Evolutionary conservation across 2,329 filamentous ascomycete genomes (phyloP), one percentile per base, ranked within the genome.

Genomic region (Malbranchea cinnamomea): DNA sequence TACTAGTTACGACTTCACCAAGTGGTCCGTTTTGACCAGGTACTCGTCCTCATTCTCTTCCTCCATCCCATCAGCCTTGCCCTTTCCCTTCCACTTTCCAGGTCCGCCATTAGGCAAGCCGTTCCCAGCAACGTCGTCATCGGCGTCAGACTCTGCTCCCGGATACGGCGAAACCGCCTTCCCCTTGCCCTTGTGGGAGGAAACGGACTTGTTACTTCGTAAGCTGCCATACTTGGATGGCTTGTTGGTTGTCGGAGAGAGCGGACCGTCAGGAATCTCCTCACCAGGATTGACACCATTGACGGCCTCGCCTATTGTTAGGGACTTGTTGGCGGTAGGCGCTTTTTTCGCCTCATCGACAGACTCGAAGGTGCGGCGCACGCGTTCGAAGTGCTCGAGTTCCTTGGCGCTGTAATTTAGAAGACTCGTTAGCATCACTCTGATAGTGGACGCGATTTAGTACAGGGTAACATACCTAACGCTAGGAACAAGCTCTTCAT

Each of bases 401-500:
- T 98, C 89, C 38, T 92, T 87, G 7, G 78, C 75, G 47, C 83
- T 93, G 37, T 37, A 31, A 15, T 8, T 14, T 22, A 15, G 14
- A 17, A 31, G 36, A 23, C 26, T 20, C 29, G 38, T 54, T 37
- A 56, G 45, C 34, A 39, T 37, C 28, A 25, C 18, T 21, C 5
- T 31, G 15, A 19, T 11, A 10, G n/a, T n/a, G 9, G 6, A 15
- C n/a, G 17, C 9, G 15, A 15, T 4, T 18, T 18, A 14, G 4
- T 28, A 30, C 2, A 23, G 12, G 22, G 29, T 11, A 22, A 44
- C 48, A 35, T 57, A 64, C 58, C 61, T 65, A 30, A 98, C 89
- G 57, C 78, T 85, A 10, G 85, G 85, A n/a, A 95, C 76, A 23
- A 98, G 67, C 57, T 95, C 89, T 24, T 62, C 62, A 46, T 87